Conservation (phyloP, 371 early-diverging fungal genomes). For the Haplosporangium sp. region DNA sequence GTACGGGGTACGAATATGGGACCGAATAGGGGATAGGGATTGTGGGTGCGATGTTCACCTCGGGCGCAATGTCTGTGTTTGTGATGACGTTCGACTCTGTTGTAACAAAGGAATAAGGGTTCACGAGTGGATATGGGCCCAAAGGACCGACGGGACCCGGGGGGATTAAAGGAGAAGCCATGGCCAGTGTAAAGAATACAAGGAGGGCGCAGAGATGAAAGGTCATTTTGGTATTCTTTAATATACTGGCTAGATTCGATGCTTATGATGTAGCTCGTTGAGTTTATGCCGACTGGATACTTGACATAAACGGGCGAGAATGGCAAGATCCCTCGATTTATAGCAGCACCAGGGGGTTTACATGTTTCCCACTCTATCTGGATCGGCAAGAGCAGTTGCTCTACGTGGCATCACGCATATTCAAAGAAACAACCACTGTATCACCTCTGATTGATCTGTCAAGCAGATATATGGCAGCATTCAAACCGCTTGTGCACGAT, state of each 20-base stretch:
- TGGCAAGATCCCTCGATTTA: too few species aligned
- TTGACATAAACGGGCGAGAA: too few species aligned
- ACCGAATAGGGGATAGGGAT: slow-evolving; percentile 32
- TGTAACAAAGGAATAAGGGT: slow-evolving; percentile 6
- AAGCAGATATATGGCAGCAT: neutral
- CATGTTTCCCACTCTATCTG: too few species aligned
- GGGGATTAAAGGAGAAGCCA: neutral
- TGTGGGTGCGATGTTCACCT: slow-evolving; percentile 37
- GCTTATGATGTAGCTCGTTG: too few species aligned
- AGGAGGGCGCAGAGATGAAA: neutral
- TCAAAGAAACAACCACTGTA: too few species aligned
- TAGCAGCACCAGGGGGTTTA: too few species aligned
- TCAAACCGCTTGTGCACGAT: too few species aligned
- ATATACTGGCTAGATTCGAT: too few species aligned
- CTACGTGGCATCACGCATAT: too few species aligned
- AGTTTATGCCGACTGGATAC: too few species aligned
- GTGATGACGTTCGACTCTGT: slow-evolving; percentile 33
- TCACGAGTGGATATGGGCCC: neutral
- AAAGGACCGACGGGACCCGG: neutral
- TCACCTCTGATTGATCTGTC: neutral
- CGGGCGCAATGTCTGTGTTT: slow-evolving; percentile 38
- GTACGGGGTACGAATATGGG: slow-evolving; percentile 30
- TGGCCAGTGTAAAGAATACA: neutral
- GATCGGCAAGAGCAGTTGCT: too few species aligned
- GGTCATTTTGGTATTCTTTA: neutral